These are phyloP conservation scores for Tolypocladium sp. DNA, from an alignment of 2,329 filamentous ascomycete genomes.

Conservation along the genomic window DNA sequence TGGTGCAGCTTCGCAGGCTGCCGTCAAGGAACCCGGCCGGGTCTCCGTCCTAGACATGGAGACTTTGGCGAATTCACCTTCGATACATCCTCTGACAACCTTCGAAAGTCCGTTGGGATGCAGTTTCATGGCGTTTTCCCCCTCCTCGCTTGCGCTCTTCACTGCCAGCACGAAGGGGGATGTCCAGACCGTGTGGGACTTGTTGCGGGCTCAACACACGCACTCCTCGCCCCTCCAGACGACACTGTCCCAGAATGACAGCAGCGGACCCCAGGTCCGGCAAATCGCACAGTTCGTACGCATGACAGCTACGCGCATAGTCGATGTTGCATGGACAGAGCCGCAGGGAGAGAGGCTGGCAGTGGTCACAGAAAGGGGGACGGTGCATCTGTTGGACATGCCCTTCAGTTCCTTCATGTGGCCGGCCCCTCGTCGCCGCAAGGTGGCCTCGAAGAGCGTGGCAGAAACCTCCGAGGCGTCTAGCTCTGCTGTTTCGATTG, in stretches of 20 bases:
- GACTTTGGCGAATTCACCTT: slow-evolving; percentile 40
- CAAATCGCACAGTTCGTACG: slow-evolving; percentile 84
- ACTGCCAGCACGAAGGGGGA: slow-evolving; percentile 80
- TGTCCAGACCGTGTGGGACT: slow-evolving; percentile 72
- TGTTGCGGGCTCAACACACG: slow-evolving; percentile 56
- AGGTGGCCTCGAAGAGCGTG: slow-evolving; percentile 31
- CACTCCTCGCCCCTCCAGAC: slow-evolving; percentile 52
- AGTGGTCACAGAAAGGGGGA: slow-evolving; percentile 90
- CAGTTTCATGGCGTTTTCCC: slow-evolving; percentile 72
- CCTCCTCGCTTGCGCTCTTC: slow-evolving; percentile 63
- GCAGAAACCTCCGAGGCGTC: slow-evolving; percentile 39
- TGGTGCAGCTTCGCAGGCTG: slow-evolving; percentile 46
- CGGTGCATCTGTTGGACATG: slow-evolving; percentile 84
- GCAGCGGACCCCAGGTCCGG: slow-evolving; percentile 54
- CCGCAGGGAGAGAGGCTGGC: slow-evolving; percentile 76
- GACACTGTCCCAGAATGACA: slow-evolving; percentile 31
- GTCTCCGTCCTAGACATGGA: slow-evolving; percentile 69
- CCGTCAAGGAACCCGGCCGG: slow-evolving; percentile 59
- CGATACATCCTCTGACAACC: slow-evolving; percentile 56
- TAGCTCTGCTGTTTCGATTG: slow-evolving; percentile 54
- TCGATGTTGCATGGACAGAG: slow-evolving; percentile 82
- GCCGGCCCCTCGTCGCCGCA: slow-evolving; percentile 61
- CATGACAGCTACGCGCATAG: slow-evolving; percentile 82
- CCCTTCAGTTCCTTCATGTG: slow-evolving; percentile 75
- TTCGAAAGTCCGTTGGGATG: slow-evolving; percentile 66